Evolutionary conservation across 2,329 filamentous ascomycete genomes (phyloP).

Genomic region (Colletotrichum brevisporum): DNA sequence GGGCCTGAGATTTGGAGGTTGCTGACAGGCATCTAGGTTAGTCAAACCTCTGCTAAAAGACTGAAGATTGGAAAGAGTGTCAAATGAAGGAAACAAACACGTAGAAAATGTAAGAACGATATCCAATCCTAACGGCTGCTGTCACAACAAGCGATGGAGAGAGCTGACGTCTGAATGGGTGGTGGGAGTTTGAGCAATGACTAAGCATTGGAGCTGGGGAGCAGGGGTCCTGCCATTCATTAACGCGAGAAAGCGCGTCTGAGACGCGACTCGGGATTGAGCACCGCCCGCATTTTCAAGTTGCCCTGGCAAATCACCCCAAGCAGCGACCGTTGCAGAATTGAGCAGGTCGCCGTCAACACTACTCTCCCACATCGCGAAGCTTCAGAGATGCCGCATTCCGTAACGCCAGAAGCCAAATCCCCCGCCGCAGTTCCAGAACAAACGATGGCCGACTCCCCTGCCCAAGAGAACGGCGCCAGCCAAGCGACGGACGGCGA

Average conservation of each 20-base stretch:
- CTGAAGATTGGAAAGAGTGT: no score
- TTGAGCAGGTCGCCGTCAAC: neutral
- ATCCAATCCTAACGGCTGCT: no score
- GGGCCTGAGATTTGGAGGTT: no score
- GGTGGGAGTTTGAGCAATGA: conserved; percentile 8
- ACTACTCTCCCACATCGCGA: neutral
- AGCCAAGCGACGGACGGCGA: conserved; percentile 52
- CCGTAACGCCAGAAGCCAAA: conserved; percentile 51
- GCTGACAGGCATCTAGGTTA: no score
- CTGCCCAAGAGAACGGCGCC: conserved; percentile 47
- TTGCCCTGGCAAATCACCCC: conserved; percentile 17
- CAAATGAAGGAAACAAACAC: no score
- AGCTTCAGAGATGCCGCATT: conserved; percentile 60
- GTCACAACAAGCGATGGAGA: neutral
- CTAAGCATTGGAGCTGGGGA: conserved; percentile 10
- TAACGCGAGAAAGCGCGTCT: conserved; percentile 42
- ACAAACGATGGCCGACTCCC: conserved; percentile 52
- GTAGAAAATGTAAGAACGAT: no score
- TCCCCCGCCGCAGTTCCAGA: conserved; percentile 49
- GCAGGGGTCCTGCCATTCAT: neutral
- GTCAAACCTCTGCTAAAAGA: no score
- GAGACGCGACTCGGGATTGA: conserved; percentile 23
- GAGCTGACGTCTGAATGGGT: neutral
- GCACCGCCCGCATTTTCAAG: conserved; percentile 21
- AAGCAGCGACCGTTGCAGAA: neutral